A percentile compares a stretch with the other conserved stretches of the same genome.
Conservation (phyloP, 1,284 basidiomycete species). For the Cerioporus squamosus region DNA sequence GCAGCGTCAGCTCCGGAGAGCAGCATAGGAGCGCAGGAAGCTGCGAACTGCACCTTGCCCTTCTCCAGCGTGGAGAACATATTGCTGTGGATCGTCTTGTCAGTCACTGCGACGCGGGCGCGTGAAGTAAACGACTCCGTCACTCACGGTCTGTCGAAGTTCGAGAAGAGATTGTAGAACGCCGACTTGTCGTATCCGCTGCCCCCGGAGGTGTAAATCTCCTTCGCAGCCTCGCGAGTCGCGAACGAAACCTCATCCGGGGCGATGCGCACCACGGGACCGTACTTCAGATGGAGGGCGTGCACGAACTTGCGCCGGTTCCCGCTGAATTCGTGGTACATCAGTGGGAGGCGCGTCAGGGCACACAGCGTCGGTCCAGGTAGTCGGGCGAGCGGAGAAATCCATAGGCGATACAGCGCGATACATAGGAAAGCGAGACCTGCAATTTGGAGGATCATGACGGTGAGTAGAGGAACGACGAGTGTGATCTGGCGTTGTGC, state of each 20-base stretch:
- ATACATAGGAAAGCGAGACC: background rate
- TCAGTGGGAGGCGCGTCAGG: slow-evolving; percentile 27
- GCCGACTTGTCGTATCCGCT: slow-evolving; percentile 30
- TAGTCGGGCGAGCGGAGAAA: slow-evolving; percentile 27
- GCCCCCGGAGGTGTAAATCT: slow-evolving; percentile 30
- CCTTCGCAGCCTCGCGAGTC: slow-evolving; percentile 28
- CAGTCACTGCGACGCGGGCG: no score
- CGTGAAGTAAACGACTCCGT: no score
- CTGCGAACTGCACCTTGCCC: slow-evolving; percentile 6
- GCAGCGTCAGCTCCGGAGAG: background rate
- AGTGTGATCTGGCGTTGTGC: no score
- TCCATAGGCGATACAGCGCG: slow-evolving; percentile 19
- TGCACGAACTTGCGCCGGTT: slow-evolving; percentile 25
- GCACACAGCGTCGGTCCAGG: slow-evolving; percentile 30
- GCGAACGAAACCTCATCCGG: slow-evolving; percentile 35
- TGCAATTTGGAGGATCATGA: background rate
- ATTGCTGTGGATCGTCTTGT: slow-evolving; percentile 15
- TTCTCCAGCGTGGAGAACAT: slow-evolving; percentile 30
- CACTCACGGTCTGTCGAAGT: slow-evolving; percentile 23
- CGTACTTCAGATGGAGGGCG: slow-evolving; percentile 29
- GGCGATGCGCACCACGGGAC: slow-evolving; percentile 32
- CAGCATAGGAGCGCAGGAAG: no score
- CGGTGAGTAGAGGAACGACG: no score
- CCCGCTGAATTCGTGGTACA: slow-evolving; percentile 28
- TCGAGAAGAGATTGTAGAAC: slow-evolving; percentile 27